Percentiles rank a stretch among this genome's conserved stretches.
Evolutionary conservation across 2,329 filamentous ascomycete genomes (phyloP).

Genomic region (Neofusicoccum sp.): DNA sequence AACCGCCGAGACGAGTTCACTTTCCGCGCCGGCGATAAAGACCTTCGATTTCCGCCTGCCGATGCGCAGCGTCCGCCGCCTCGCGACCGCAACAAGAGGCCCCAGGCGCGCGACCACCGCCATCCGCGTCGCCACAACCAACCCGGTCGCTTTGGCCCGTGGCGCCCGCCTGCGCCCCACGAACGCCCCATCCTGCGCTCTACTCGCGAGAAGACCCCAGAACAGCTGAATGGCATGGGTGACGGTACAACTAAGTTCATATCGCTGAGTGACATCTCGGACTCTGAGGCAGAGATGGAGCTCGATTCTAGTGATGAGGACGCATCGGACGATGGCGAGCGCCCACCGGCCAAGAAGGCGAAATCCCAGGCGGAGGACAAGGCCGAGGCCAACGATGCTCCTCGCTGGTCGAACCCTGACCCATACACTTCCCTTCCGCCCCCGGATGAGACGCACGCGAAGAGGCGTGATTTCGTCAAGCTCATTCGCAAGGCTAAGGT

Average conservation of each 20-base stretch:
- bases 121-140: background rate
- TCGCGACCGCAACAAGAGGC: conserved; percentile 3
- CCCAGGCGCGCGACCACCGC: background rate
- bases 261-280: conserved; percentile 39
- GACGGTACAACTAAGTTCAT: conserved; percentile 42
- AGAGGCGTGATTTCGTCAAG: conserved; percentile 84
- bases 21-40: conserved; percentile 31
- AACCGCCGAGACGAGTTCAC: conserved; percentile 30
- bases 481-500: conserved; percentile 87
- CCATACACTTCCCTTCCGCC: conserved; percentile 87
- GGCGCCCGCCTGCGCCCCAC: conserved; percentile 35
- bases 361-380: conserved; percentile 24
- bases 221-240: conserved; percentile 46
- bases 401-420: conserved; percentile 95
- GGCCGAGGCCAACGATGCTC: conserved; percentile 40
- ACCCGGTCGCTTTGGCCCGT: background rate
- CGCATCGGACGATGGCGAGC: conserved; percentile 18
- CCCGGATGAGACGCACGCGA: conserved; percentile 67
- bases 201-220: conserved; percentile 42
- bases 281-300: conserved; percentile 37
- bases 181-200: conserved; percentile 45
- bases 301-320: conserved; percentile 27
- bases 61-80: conserved; percentile 18
- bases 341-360: conserved; percentile 26
- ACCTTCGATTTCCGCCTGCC: conserved; percentile 31